Evolutionary conservation across 176 grass and related monocot species (phyloP).

Genomic region (Eragrostis curvula): DNA sequence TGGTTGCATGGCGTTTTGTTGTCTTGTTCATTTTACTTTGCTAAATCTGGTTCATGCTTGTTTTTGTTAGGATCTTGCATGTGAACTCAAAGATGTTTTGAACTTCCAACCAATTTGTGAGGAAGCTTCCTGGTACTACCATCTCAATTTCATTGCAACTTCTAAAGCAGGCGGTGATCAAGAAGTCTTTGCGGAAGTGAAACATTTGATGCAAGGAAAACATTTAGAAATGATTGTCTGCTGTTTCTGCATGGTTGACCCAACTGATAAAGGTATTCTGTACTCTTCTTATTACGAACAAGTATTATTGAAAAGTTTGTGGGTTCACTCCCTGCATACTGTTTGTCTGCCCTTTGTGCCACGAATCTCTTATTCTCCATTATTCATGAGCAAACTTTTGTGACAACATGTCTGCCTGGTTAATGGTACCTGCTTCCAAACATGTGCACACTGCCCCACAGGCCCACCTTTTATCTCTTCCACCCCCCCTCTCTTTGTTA

Average conservation of each 20-base stretch:
- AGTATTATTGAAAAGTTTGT: conserved; percentile 12
- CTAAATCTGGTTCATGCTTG: neutral
- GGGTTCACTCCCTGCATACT: neutral
- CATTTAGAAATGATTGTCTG: neutral
- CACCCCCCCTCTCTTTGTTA: no score
- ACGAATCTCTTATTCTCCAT: neutral
- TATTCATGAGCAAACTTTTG: neutral
- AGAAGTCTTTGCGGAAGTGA: conserved; percentile 36
- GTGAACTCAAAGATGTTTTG: conserved; percentile 36
- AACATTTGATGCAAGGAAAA: neutral
- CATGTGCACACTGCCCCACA: no score
- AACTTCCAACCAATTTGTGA: neutral
- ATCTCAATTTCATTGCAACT: conserved; percentile 36
- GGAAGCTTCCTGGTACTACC: neutral
- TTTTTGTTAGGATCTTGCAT: conserved; percentile 24
- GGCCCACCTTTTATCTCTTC: no score
- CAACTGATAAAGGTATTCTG: neutral
- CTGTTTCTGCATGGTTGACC: conserved; percentile 28
- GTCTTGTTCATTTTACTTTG: no score
- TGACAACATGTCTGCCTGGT: no score
- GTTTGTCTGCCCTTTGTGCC: conserved; percentile 6
- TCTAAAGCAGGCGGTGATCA: conserved; percentile 21
- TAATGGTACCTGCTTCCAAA: no score
- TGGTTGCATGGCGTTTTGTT: neutral
- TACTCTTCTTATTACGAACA: neutral